Evolutionary conservation across 352 stramenopile species (phyloP).

Genomic region (Globisporangium heterothallicum): DNA sequence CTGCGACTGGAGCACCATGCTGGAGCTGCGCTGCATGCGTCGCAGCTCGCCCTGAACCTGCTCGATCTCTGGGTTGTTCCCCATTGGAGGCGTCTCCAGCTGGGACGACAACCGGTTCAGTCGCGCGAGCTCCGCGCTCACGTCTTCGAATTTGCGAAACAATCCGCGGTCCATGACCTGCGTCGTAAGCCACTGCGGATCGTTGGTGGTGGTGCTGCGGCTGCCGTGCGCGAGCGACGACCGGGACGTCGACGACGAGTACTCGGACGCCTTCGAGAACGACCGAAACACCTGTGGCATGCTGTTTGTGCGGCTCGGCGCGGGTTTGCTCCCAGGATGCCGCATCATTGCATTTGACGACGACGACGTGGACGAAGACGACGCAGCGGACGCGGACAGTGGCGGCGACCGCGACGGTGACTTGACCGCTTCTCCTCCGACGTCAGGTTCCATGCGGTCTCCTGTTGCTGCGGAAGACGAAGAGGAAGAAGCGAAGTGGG

Average conservation of each 20-base stretch:
- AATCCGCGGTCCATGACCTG: slow-evolving; percentile 44
- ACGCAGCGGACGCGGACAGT: background rate
- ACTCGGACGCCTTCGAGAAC: slow-evolving; percentile 3
- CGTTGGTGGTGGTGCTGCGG: slow-evolving; percentile 5
- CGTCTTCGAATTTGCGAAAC: slow-evolving; percentile 52
- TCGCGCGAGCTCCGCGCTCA: slow-evolving; percentile 39
- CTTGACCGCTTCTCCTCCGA: background rate
- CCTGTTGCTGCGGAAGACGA: background rate
- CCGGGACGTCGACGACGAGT: background rate
- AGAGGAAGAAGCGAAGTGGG: slow-evolving; percentile 14
- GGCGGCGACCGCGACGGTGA: background rate
- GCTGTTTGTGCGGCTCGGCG: slow-evolving; percentile 5
- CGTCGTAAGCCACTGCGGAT: slow-evolving; percentile 4
- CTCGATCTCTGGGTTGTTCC: slow-evolving; percentile 28
- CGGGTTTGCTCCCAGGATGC: background rate
- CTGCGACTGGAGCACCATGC: slow-evolving; percentile 39
- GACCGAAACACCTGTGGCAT: slow-evolving; percentile 14
- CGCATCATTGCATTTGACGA: background rate
- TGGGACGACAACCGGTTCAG: slow-evolving; percentile 30
- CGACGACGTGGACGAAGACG: background rate
- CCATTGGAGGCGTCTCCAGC: slow-evolving; percentile 14
- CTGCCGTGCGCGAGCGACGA: slow-evolving; percentile 1
- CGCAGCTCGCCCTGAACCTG: slow-evolving; percentile 35
- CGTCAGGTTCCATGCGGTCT: no score
- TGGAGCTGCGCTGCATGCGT: slow-evolving; percentile 34